A percentile compares a stretch with the other conserved stretches of the same genome.
phyloP scores from a whole-genome alignment of 2,329 filamentous ascomycete genomes.

The Aspergillus sp. region DNA sequence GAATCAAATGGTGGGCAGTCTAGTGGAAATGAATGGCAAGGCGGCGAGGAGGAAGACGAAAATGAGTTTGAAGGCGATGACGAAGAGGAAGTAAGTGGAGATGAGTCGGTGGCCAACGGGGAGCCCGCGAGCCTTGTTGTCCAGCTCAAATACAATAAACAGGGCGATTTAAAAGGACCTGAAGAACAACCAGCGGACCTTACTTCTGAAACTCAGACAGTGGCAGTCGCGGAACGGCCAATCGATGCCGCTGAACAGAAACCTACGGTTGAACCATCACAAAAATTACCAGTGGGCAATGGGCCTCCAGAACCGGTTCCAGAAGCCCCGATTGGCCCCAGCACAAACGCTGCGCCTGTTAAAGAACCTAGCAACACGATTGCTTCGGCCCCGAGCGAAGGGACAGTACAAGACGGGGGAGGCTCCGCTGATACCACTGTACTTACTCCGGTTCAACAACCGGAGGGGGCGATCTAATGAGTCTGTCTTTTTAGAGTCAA shows the following conservation, averaged over 20 bases:
- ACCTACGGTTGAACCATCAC: constrained; percentile 1
- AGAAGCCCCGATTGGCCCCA: not conserved
- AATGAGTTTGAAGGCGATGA: constrained; percentile 61
- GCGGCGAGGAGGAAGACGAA: constrained; percentile 72
- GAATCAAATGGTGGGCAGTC: constrained; percentile 62
- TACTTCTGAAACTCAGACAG: constrained; percentile 14
- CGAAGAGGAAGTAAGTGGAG: constrained; percentile 43
- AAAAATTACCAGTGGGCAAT: constrained; percentile 3
- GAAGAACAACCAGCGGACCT: constrained; percentile 16
- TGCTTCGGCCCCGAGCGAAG: not conserved
- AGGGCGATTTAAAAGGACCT: constrained; percentile 18
- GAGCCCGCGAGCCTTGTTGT: constrained; percentile 69
- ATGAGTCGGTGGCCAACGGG: constrained; percentile 47
- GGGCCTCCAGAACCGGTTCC: not conserved
- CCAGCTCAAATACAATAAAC: constrained; percentile 58
- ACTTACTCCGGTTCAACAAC: not conserved
- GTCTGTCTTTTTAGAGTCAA: not conserved
- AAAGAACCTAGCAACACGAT: not conserved
- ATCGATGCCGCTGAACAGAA: constrained; percentile 2
- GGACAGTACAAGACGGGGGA: not conserved
- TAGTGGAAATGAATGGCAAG: constrained; percentile 67
- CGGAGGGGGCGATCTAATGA: not conserved
- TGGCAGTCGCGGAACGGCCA: constrained; percentile 5
- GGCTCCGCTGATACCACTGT: not conserved
- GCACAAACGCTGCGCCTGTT: not conserved